Conservation (phyloP, 257 asterid genomes). For the Nyctanthes arbortristis region DNA sequence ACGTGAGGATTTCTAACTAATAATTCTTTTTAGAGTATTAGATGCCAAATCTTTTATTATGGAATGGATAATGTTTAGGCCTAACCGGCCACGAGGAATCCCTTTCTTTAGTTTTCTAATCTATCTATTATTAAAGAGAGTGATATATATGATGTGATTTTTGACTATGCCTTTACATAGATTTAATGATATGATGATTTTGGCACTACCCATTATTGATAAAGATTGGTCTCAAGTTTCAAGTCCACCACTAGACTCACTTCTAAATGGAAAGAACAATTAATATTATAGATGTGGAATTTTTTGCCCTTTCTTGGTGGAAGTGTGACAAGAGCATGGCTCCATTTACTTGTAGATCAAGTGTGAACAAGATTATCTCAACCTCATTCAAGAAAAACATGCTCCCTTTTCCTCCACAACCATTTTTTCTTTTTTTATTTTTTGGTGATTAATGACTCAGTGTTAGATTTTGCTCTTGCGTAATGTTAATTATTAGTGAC, state of each 20-base stretch:
- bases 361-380: slow-evolving; percentile 1
- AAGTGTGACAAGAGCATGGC: slow-evolving; percentile 50
- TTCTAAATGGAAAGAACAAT: background rate
- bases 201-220: slow-evolving; percentile 18
- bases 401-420: slow-evolving; percentile 3
- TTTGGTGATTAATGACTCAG: background rate
- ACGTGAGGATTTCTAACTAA: background rate
- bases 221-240: slow-evolving; percentile 21
- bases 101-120: too few relatives aligned
- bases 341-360: slow-evolving; percentile 22
- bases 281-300: background rate
- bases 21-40: too few relatives aligned
- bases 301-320: slow-evolving; percentile 39
- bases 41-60: slow-evolving; percentile 34
- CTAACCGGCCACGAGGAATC: slow-evolving; percentile 16
- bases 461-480: too few relatives aligned
- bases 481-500: too few relatives aligned
- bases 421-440: background rate
- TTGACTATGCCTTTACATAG: slow-evolving; percentile 18
- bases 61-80: slow-evolving; percentile 21
- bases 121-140: background rate
- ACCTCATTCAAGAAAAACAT: slow-evolving; percentile 7
- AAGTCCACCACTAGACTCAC: background rate
- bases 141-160: slow-evolving; percentile 11
- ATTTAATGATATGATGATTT: slow-evolving; percentile 27